Percentiles rank a stretch among this genome's conserved stretches.
Evolutionary conservation across 768 basidiomycete genomes (phyloP).

Genomic region (Termitomyces sp.): DNA sequence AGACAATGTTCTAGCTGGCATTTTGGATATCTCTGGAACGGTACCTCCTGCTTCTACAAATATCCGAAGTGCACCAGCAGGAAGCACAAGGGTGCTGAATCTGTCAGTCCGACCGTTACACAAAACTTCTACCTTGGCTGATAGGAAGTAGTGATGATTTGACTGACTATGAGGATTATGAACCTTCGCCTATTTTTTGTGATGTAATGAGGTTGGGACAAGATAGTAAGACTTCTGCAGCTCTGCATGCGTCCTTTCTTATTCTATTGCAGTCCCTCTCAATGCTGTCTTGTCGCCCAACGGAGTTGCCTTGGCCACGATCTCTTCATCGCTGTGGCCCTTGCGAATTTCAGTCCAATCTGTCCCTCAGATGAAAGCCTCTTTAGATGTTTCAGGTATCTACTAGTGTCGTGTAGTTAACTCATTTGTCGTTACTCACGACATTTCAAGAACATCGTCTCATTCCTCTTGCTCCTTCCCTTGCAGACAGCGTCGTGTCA

Average conservation of each 20-base stretch:
- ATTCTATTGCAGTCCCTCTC: constrained; percentile 44
- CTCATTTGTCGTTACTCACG: not conserved
- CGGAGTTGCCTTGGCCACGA: constrained; percentile 44
- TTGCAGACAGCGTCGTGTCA: constrained; percentile 40
- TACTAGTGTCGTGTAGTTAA: not conserved
- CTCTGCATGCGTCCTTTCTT: not conserved
- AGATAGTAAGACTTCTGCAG: constrained; percentile 36
- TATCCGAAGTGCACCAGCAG: constrained; percentile 37
- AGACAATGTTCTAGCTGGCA: constrained; percentile 36
- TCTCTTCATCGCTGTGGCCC: constrained; percentile 38
- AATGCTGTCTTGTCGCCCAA: constrained; percentile 55
- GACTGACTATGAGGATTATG: constrained; percentile 44
- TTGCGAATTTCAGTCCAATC: constrained; percentile 35
- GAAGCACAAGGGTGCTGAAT: constrained; percentile 43
- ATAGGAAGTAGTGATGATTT: constrained; percentile 43
- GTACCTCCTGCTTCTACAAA: constrained; percentile 24
- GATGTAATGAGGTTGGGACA: constrained; percentile 35
- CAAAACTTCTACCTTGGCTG: not conserved
- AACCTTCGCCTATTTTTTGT: constrained; percentile 38
- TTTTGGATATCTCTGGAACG: constrained; percentile 41
- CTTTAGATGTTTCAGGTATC: constrained; percentile 11
- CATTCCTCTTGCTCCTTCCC: constrained; percentile 20
- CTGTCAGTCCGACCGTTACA: constrained; percentile 33
- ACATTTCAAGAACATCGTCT: constrained; percentile 3
- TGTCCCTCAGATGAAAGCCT: constrained; percentile 30